phyloP scores from a whole-genome alignment of 768 basidiomycete genomes.

The Tulasnella sp. region DNA sequence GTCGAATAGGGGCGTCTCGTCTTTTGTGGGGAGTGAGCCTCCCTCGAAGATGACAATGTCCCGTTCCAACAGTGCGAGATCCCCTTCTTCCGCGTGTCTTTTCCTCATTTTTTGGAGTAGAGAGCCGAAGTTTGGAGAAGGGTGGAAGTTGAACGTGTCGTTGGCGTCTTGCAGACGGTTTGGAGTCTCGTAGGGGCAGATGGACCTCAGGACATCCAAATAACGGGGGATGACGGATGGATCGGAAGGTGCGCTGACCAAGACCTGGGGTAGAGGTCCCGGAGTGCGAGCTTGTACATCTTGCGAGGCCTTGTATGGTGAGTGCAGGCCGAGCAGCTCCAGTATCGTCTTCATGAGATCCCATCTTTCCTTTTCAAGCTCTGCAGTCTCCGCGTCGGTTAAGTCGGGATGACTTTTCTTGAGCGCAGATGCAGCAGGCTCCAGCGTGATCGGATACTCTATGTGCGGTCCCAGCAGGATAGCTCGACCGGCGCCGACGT shows the following conservation, averaged over 20 bases:
- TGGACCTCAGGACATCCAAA: slow-evolving; percentile 23
- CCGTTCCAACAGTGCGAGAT: slow-evolving; percentile 20
- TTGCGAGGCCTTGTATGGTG: slow-evolving; percentile 26
- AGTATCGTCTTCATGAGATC: slow-evolving; percentile 29
- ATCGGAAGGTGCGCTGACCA: slow-evolving; percentile 37
- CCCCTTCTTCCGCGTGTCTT: slow-evolving; percentile 6
- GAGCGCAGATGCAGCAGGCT: slow-evolving; percentile 25
- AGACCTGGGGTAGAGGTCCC: slow-evolving; percentile 48
- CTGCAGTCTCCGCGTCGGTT: not conserved
- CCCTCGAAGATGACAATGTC: slow-evolving; percentile 21
- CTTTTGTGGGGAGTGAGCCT: slow-evolving; percentile 18
- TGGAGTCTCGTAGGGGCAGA: slow-evolving; percentile 22
- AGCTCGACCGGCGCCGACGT: slow-evolving; percentile 37
- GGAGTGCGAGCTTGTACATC: slow-evolving; percentile 21
- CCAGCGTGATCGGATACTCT: slow-evolving; percentile 40
- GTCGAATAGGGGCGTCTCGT: slow-evolving; percentile 66
- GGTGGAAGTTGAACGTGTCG: slow-evolving; percentile 52
- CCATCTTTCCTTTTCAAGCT: slow-evolving; percentile 24
- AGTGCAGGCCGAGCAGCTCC: slow-evolving; percentile 28
- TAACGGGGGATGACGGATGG: slow-evolving; percentile 32
- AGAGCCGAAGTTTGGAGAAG: not conserved
- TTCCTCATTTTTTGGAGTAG: slow-evolving; percentile 30
- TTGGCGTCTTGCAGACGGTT: slow-evolving; percentile 47
- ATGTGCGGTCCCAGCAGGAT: slow-evolving; percentile 46
- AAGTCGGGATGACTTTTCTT: slow-evolving; percentile 16